A percentile compares a stretch with the other conserved stretches of the same genome.
phyloP scores from a whole-genome alignment of 192 early-diverging fungal genomes.

The Diversispora epigaea region DNA sequence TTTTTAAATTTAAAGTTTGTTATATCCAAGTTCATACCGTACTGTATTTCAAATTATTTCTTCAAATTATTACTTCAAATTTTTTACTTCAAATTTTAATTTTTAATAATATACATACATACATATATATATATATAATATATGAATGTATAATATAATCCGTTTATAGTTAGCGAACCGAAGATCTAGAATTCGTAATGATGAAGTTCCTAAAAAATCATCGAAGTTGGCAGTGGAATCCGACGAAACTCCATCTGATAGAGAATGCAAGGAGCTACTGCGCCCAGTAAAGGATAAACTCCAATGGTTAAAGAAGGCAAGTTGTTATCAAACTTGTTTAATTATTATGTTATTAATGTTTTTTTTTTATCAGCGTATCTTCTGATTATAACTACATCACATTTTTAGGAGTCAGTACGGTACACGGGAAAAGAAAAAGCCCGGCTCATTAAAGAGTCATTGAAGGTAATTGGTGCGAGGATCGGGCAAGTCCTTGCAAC shows the following conservation, averaged over 20 bases:
- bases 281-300: constrained; percentile 64
- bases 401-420: constrained; percentile 34
- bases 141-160: no score
- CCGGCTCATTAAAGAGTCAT: constrained; percentile 44
- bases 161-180: no score
- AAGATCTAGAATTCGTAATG: no score
- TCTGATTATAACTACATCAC: background rate
- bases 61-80: no score
- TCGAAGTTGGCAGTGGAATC: background rate
- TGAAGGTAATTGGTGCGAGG: constrained; percentile 53
- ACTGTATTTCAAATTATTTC: no score
- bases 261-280: constrained; percentile 66
- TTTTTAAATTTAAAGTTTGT: no score
- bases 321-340: background rate
- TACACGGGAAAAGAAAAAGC: constrained; percentile 42
- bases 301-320: constrained; percentile 48
- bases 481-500: constrained; percentile 40
- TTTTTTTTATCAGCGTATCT: background rate
- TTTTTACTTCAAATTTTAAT: no score
- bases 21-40: no score
- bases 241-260: constrained; percentile 41
- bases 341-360: background rate
- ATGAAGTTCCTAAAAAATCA: background rate
- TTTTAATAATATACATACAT: no score
- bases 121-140: no score